Evolutionary conservation across 2,329 filamentous ascomycete genomes (phyloP).

Genomic region (Fusarium luffae): DNA sequence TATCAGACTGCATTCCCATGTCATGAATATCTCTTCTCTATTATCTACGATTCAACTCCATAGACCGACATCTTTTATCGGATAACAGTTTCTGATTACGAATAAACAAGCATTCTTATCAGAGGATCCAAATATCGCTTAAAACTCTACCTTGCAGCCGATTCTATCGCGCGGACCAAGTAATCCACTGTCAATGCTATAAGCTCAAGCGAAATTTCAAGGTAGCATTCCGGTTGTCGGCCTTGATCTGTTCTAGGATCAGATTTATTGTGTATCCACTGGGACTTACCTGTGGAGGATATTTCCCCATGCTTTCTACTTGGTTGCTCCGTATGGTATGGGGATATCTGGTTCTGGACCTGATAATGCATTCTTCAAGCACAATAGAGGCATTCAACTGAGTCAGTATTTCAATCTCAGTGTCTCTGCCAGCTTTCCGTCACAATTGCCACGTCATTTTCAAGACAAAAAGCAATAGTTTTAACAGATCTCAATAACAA

Average conservation of each 20-base stretch:
- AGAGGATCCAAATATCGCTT: constrained; percentile 32
- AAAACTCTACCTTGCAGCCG: not conserved
- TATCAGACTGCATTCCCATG: not conserved
- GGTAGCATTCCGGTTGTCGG: constrained; percentile 1
- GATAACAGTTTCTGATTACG: not conserved
- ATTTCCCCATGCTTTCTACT: not conserved
- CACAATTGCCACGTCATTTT: not conserved
- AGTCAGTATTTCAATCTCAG: not conserved
- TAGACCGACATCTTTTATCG: not conserved
- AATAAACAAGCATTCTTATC: constrained; percentile 11
- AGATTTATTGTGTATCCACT: not conserved
- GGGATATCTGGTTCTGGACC: not conserved
- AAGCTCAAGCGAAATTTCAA: constrained; percentile 10
- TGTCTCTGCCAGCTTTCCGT: not conserved
- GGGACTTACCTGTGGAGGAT: not conserved
- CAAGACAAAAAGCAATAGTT: not conserved
- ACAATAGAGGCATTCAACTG: not conserved
- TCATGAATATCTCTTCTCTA: not conserved
- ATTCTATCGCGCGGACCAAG: not conserved
- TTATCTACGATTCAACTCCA: not conserved
- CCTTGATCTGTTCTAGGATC: not conserved
- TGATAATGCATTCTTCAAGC: not conserved
- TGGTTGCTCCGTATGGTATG: not conserved
- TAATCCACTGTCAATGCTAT: constrained; percentile 6
- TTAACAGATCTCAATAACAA: not conserved